These are phyloP conservation scores for Pelagomonas calceolata DNA, from an alignment of 108 stramenopile species.

Conservation along the genomic window DNA sequence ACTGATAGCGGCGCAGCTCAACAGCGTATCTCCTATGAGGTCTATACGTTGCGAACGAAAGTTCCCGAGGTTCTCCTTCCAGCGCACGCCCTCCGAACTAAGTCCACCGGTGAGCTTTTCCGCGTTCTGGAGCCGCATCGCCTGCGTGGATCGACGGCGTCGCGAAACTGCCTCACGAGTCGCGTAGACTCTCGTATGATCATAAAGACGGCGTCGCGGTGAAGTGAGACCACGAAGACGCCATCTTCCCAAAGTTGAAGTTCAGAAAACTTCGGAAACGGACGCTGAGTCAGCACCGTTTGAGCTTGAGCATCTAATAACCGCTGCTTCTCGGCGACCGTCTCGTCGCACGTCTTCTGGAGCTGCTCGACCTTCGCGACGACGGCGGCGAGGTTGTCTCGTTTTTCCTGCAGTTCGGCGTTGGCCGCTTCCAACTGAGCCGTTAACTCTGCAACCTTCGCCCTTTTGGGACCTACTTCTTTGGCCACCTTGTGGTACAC, in stretches of 20 bases:
- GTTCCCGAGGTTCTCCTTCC: slow-evolving; percentile 29
- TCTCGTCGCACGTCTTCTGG: slow-evolving; percentile 35
- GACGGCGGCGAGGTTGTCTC: slow-evolving; percentile 36
- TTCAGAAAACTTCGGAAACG: no score
- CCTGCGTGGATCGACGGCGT: no score
- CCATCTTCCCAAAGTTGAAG: no score
- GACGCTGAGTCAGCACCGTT: no score
- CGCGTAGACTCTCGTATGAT: no score
- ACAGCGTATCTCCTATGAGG: slow-evolving; percentile 46
- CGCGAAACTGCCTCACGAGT: no score
- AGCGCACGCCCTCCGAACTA: slow-evolving; percentile 44
- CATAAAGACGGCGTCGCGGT: no score
- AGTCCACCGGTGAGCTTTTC: slow-evolving; percentile 49
- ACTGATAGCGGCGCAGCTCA: slow-evolving; percentile 39
- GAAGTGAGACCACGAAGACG: no score
- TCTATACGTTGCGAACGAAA: slow-evolving; percentile 25
- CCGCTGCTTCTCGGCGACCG: slow-evolving; percentile 37
- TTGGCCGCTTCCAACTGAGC: slow-evolving; percentile 33
- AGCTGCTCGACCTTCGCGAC: slow-evolving; percentile 39
- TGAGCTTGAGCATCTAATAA: slow-evolving; percentile 36
- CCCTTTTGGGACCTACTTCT: slow-evolving; percentile 52
- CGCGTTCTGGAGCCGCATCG: slow-evolving; percentile 39
- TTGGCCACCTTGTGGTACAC: slow-evolving; percentile 50
- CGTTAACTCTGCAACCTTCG: slow-evolving; percentile 41
- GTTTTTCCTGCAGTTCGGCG: slow-evolving; percentile 34